These are phyloP conservation scores for Rhodotorula taiwanensis DNA, from an alignment of 768 basidiomycete species.

Conservation along the genomic window DNA sequence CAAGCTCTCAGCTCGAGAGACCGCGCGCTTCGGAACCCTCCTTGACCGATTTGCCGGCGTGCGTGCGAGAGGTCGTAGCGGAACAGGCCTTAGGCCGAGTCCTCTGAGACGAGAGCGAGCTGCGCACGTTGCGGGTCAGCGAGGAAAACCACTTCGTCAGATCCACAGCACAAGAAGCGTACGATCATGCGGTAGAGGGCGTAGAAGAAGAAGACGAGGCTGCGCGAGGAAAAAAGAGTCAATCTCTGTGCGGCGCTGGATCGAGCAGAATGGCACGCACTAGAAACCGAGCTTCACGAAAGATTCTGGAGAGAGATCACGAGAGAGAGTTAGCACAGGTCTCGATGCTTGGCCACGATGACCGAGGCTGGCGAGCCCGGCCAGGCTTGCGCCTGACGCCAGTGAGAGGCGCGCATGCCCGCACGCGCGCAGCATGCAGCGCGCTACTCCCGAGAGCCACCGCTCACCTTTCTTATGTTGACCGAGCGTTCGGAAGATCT, in stretches of 20 bases:
- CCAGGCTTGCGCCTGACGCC: no score
- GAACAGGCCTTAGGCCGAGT: constrained; percentile 30
- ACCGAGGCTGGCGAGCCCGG: no score
- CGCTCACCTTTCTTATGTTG: constrained; percentile 76
- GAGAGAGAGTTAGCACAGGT: constrained; percentile 52
- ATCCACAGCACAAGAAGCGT: background rate
- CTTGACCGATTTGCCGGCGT: no score
- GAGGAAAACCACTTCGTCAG: background rate
- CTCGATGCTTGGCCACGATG: no score
- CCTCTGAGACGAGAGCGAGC: constrained; percentile 43
- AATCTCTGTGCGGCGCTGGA: no score
- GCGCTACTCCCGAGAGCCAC: no score
- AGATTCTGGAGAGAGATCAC: constrained; percentile 56
- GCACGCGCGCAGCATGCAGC: no score
- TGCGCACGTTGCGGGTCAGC: background rate
- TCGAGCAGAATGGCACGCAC: background rate
- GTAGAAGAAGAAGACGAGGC: constrained; percentile 43
- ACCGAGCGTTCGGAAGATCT: constrained; percentile 91
- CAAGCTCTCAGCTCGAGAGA: no score
- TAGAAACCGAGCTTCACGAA: constrained; percentile 34
- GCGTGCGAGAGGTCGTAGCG: no score
- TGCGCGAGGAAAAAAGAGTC: background rate
- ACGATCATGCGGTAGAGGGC: constrained; percentile 41
- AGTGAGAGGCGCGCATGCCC: no score
- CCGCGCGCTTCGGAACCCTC: no score